These are phyloP conservation scores for Talaromyces sp. DNA, from an alignment of 2,329 filamentous ascomycete genomes.

Conservation along the genomic window DNA sequence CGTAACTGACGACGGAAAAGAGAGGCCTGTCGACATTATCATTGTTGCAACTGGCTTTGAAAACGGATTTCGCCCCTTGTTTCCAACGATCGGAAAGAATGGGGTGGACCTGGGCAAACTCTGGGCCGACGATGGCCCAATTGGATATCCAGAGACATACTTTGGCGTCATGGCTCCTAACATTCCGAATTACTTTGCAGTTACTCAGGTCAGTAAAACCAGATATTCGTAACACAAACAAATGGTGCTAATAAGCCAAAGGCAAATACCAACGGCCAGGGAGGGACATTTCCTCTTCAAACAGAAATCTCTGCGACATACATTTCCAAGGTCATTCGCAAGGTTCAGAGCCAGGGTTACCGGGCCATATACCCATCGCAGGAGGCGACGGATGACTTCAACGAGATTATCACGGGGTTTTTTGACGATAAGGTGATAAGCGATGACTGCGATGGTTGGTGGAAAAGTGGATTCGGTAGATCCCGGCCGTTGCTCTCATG, in stretches of 20 bases:
- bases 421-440: constrained; percentile 13
- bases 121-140: constrained; percentile 7
- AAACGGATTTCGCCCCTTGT: constrained; percentile 2
- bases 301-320: constrained; percentile 6
- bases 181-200: constrained; percentile 15
- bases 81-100: constrained; percentile 14
- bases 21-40: constrained; percentile 9
- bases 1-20: constrained; percentile 3
- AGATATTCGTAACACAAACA: background rate
- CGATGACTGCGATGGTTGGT: constrained; percentile 13
- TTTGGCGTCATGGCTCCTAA: constrained; percentile 15
- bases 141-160: constrained; percentile 14
- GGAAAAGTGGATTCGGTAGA: constrained; percentile 14
- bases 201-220: constrained; percentile 1
- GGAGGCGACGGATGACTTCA: constrained; percentile 17
- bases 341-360: constrained; percentile 9
- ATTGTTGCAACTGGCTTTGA: constrained; percentile 6
- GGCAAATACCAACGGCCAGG: constrained; percentile 11
- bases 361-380: constrained; percentile 6
- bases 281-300: constrained; percentile 14
- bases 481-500: constrained; percentile 5
- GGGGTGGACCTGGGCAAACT: background rate
- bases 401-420: background rate
- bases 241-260: background rate
- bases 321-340: constrained; percentile 14